Evolutionary conservation across 2,329 filamentous ascomycete species (phyloP).

Genomic region (Penicillium sp.): DNA sequence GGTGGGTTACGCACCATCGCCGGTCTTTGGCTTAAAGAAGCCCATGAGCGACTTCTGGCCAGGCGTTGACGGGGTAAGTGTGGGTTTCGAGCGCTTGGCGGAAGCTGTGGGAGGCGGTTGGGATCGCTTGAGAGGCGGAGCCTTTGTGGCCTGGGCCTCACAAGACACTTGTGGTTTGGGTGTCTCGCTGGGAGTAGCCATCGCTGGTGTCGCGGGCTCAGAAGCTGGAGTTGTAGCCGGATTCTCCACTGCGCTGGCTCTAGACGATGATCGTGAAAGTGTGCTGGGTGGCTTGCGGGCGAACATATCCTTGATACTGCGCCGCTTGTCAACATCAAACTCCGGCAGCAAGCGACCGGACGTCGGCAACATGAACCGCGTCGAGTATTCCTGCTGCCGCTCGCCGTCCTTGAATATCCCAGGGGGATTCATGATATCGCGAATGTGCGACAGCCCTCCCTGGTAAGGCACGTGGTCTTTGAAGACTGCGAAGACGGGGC

Average conservation of each 20-base stretch:
- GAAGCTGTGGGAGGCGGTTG: slow-evolving; percentile 31
- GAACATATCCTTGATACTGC: slow-evolving; percentile 94
- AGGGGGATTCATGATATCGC: slow-evolving; percentile 74
- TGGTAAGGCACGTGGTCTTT: slow-evolving; percentile 60
- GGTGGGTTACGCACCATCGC: slow-evolving; percentile 9
- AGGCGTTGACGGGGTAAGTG: slow-evolving; percentile 18
- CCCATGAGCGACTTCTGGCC: slow-evolving; percentile 67
- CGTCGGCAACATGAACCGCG: slow-evolving; percentile 64
- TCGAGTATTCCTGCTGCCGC: slow-evolving; percentile 64
- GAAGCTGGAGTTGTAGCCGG: background rate
- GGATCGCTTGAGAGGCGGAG: slow-evolving; percentile 40
- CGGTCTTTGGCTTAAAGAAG: slow-evolving; percentile 69
- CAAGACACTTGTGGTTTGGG: background rate
- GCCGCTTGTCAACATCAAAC: slow-evolving; percentile 67
- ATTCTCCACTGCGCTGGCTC: slow-evolving; percentile 17
- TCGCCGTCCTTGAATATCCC: slow-evolving; percentile 68
- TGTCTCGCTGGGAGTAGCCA: background rate
- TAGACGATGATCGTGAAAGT: background rate
- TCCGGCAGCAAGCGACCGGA: slow-evolving; percentile 85
- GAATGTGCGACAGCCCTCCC: slow-evolving; percentile 53
- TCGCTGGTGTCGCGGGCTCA: background rate
- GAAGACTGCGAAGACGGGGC: slow-evolving; percentile 79
- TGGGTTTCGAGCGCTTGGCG: slow-evolving; percentile 54
- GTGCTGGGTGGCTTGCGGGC: slow-evolving; percentile 51
- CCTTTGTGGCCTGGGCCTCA: slow-evolving; percentile 8